Evolutionary conservation across 805 yeast genomes (phyloP).

Genomic region (Starmerella roubikii): DNA sequence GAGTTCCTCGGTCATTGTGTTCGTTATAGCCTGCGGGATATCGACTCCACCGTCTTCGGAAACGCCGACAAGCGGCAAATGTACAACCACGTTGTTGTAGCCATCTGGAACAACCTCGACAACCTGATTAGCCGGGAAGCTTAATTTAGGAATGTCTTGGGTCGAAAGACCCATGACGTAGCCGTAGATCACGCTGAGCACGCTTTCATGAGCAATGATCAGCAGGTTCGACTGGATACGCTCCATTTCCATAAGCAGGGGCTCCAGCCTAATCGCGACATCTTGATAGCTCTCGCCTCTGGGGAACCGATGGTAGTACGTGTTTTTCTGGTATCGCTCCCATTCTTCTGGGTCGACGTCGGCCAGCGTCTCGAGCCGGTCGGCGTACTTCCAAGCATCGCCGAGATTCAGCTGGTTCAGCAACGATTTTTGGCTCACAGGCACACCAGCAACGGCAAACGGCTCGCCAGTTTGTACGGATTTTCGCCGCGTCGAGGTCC

Average conservation of each 20-base stretch:
- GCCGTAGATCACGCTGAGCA: constrained; percentile 80
- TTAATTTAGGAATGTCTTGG: constrained; percentile 65
- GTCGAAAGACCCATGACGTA: constrained; percentile 88
- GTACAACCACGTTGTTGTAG: constrained; percentile 17
- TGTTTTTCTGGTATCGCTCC: constrained; percentile 52
- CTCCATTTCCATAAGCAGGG: constrained; percentile 85
- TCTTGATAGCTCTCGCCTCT: constrained; percentile 94
- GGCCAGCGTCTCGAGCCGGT: constrained; percentile 38
- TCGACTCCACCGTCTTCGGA: constrained; percentile 20
- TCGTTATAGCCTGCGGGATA: constrained; percentile 8
- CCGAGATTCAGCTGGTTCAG: constrained; percentile 86
- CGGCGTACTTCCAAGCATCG: constrained; percentile 55
- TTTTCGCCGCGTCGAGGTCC: constrained; percentile 86
- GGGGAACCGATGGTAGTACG: constrained; percentile 85
- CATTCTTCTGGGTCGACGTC: constrained; percentile 55
- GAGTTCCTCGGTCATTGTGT: too few species aligned
- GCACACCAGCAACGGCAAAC: constrained; percentile 48
- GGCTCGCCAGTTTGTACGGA: constrained; percentile 66
- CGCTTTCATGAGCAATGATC: constrained; percentile 86
- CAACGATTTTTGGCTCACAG: constrained; percentile 64
- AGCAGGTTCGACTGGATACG: constrained; percentile 67
- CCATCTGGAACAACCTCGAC: constrained; percentile 47
- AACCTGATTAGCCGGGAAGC: constrained; percentile 68
- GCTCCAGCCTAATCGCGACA: constrained; percentile 86
- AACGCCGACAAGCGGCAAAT: constrained; percentile 20